Evolutionary conservation across 169 alveolate species (phyloP).

Genomic region (Eimeria maxima): DNA sequence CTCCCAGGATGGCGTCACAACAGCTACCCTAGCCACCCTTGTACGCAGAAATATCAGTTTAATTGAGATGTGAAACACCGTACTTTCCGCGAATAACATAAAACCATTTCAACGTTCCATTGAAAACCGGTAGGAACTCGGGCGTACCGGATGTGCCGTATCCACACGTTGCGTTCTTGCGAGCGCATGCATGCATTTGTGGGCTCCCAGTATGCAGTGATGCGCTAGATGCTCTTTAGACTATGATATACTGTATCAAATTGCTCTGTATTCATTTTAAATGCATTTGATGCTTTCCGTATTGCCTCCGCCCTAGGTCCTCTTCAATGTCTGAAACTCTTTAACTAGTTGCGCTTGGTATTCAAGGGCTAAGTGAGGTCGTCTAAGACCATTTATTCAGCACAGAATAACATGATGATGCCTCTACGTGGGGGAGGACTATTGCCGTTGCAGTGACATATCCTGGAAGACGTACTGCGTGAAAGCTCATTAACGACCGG

Average conservation of each 20-base stretch:
- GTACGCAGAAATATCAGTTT: background rate
- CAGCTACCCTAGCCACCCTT: background rate
- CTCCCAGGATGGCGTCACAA: background rate
- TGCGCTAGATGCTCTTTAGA: background rate
- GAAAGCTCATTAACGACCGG: background rate
- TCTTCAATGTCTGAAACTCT: background rate
- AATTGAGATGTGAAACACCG: background rate
- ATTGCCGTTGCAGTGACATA: background rate
- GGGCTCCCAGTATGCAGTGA: background rate
- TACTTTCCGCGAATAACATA: background rate
- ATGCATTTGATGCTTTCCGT: background rate
- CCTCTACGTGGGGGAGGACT: background rate
- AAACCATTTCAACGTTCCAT: background rate
- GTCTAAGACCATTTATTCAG: background rate
- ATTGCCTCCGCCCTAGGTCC: background rate
- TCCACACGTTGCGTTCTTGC: background rate
- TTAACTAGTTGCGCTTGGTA: background rate
- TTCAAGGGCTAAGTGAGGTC: background rate
- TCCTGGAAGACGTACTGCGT: background rate
- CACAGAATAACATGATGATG: background rate
- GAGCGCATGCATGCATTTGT: slow-evolving; percentile 78
- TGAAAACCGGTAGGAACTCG: background rate
- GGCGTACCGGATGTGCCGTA: slow-evolving; percentile 6
- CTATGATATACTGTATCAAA: background rate
- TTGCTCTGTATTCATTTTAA: background rate